Conservation (phyloP, 768 basidiomycete species). For the Botryobasidium botryosum region DNA sequence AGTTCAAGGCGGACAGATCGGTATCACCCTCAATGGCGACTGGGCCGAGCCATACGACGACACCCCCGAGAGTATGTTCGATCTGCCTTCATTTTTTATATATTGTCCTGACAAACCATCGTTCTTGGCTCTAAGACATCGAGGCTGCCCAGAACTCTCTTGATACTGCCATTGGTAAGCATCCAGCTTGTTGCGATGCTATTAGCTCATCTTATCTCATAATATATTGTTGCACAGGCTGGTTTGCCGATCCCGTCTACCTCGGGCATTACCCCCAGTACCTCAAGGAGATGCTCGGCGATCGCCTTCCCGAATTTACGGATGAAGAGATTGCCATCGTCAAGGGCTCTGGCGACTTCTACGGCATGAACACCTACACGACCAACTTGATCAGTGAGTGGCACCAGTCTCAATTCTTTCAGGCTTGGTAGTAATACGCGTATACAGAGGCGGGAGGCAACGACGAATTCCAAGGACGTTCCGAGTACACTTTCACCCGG, state of each 20-base stretch:
- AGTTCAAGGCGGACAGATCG: conserved; percentile 46
- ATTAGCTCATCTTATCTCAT: not conserved
- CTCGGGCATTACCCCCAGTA: conserved; percentile 47
- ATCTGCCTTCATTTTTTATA: conserved; percentile 1
- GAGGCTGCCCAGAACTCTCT: conserved; percentile 55
- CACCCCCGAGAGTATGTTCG: conserved; percentile 46
- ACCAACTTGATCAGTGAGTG: conserved; percentile 38
- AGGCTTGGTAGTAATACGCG: conserved; percentile 14
- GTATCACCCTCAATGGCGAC: conserved; percentile 67
- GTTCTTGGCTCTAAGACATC: conserved; percentile 29
- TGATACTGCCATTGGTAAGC: conserved; percentile 55
- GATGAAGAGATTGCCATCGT: conserved; percentile 38
- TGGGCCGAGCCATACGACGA: conserved; percentile 62
- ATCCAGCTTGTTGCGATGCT: too few species aligned
- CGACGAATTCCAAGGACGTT: conserved; percentile 45
- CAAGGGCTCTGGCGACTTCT: conserved; percentile 51
- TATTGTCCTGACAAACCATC: not conserved
- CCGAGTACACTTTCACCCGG: conserved; percentile 43
- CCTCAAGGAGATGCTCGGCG: conserved; percentile 37
- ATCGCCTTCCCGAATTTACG: conserved; percentile 42
- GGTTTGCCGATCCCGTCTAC: conserved; percentile 46
- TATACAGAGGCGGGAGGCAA: conserved; percentile 33
- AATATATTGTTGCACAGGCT: conserved; percentile 15
- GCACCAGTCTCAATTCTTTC: too few species aligned
- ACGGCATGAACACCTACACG: conserved; percentile 58